Base-by-base conservation (phyloP, 192 early-diverging fungal genomes). In the Coemansia erecta region DNA sequence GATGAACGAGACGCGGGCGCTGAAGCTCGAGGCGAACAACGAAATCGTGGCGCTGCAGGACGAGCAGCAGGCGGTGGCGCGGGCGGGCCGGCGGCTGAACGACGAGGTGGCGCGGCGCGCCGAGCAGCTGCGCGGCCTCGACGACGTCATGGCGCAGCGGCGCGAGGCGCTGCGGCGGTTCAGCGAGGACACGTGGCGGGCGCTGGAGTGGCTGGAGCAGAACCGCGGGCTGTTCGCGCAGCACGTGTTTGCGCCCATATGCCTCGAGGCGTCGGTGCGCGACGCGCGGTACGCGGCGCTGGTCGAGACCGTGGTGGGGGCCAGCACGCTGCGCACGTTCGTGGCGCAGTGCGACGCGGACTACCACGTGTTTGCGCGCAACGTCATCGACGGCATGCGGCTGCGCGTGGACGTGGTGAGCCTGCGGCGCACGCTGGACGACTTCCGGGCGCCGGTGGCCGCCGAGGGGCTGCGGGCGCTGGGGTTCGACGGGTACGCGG, bases 301-400 rank as follows among this genome's bases (percentile, higher is more conserved):
- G n/a, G 56, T 98, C 12, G 95, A 98, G 54, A 59, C 73, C 2
- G 53, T 79, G 26, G 64, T 83, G 39, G 44, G 41, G 13, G 54
- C 12, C 45, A 62, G 57, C 58, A 78, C 62, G 54, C 87, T 61
- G 78, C 81, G 93, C 83, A 89, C 81, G 7, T 94, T 94, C 72
- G 86, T 95, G 0, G 86, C 86, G 28, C 88, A 93, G 65, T 77
- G 84, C 21, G 67, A 86, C 51, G 82, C 81, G 26, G 95, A 98
- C 68, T 98, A 98, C 71, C 53, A 83, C 4, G 54, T 56, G 9
- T 78, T 98, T 26, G 86, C 86, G 7, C 59, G 73, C 11, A 81
- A 89, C 55, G 54, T 88, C 14, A 79, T 86, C 52, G 90, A 94
- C 62, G 64, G 65, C 4, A 63, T 61, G 58, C 76, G 68, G 22